phyloP scores from a whole-genome alignment of 768 basidiomycete species.

The Xerocomellus chrysenteron region DNA sequence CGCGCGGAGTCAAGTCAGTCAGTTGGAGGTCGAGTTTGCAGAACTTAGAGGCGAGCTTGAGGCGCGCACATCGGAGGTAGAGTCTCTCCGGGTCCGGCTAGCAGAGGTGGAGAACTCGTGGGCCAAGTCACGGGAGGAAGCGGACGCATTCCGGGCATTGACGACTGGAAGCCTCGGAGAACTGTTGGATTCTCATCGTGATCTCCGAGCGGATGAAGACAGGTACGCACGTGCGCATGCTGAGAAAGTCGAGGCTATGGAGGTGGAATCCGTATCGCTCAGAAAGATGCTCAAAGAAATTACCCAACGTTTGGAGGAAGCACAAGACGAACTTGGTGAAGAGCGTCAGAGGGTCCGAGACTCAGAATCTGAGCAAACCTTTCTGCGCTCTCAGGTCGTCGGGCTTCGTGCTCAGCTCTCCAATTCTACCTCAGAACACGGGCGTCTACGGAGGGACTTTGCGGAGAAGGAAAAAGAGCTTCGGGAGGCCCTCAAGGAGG shows the following conservation, averaged over 20 bases:
- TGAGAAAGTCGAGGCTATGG: slow-evolving; percentile 80
- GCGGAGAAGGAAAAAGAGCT: slow-evolving; percentile 64
- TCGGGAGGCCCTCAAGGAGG: slow-evolving; percentile 60
- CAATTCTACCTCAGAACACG: slow-evolving; percentile 64
- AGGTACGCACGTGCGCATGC: slow-evolving; percentile 69
- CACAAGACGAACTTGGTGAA: slow-evolving; percentile 60
- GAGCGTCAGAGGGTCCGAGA: slow-evolving; percentile 67
- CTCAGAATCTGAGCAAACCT: slow-evolving; percentile 60
- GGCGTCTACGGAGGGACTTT: slow-evolving; percentile 68
- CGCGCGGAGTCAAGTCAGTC: slow-evolving; percentile 63
- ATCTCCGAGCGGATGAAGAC: slow-evolving; percentile 82
- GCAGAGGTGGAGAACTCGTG: slow-evolving; percentile 87
- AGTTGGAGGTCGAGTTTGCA: slow-evolving; percentile 73
- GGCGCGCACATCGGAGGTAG: slow-evolving; percentile 68
- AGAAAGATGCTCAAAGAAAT: slow-evolving; percentile 80
- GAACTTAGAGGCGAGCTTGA: slow-evolving; percentile 84
- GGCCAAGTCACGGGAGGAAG: slow-evolving; percentile 90
- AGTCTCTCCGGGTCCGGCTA: slow-evolving; percentile 61
- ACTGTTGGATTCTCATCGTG: slow-evolving; percentile 83
- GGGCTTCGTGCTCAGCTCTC: slow-evolving; percentile 74
- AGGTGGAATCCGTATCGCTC: slow-evolving; percentile 72
- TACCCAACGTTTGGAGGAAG: slow-evolving; percentile 66
- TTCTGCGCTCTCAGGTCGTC: slow-evolving; percentile 69
- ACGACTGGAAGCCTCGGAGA: slow-evolving; percentile 87
- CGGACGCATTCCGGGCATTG: slow-evolving; percentile 82